A percentile compares a stretch with the other conserved stretches of the same genome.
phyloP scores from a whole-genome alignment of 129 eudicot genomes.

The Dittrichia graveolens region DNA sequence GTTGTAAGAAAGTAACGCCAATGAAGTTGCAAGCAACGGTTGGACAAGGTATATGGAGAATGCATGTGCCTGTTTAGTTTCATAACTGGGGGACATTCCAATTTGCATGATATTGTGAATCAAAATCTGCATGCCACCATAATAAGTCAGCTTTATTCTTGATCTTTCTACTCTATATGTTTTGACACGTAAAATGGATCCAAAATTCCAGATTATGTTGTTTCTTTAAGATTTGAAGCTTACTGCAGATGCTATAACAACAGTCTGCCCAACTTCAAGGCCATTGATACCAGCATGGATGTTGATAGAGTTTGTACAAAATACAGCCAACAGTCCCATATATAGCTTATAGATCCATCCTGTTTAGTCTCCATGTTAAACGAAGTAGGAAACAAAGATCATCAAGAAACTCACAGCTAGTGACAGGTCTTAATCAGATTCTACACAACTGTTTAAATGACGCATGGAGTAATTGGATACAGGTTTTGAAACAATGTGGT shows the following conservation, averaged over 20 bases:
- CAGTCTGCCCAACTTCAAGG: slow-evolving; percentile 99
- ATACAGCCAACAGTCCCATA: slow-evolving; percentile 94
- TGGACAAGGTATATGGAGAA: slow-evolving; percentile 94
- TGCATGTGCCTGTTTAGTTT: slow-evolving; percentile 94
- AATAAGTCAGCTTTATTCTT: slow-evolving; percentile 33
- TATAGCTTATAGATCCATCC: slow-evolving; percentile 93
- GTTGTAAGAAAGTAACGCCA: slow-evolving; percentile 91
- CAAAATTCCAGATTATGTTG: not conserved
- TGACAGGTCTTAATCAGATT: slow-evolving; percentile 21
- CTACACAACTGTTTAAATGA: slow-evolving; percentile 10
- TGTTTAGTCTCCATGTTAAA: slow-evolving; percentile 38
- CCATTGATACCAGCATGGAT: slow-evolving; percentile 99
- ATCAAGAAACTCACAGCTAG: slow-evolving; percentile 11
- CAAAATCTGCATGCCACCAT: slow-evolving; percentile 60
- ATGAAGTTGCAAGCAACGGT: slow-evolving; percentile 91
- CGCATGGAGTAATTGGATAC: slow-evolving; percentile 1
- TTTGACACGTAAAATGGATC: slow-evolving; percentile 16
- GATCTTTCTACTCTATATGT: slow-evolving; percentile 13
- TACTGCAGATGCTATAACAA: slow-evolving; percentile 92
- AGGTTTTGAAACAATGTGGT: slow-evolving; percentile 1
- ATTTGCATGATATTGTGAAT: slow-evolving; percentile 96
- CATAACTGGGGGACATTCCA: slow-evolving; percentile 71
- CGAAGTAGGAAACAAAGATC: slow-evolving; percentile 11
- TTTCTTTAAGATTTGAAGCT: slow-evolving; percentile 40
- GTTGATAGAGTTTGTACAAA: slow-evolving; percentile 95